Conservation (phyloP, 2,329 filamentous ascomycete species). For the Pseudogymnoascus sp. region DNA sequence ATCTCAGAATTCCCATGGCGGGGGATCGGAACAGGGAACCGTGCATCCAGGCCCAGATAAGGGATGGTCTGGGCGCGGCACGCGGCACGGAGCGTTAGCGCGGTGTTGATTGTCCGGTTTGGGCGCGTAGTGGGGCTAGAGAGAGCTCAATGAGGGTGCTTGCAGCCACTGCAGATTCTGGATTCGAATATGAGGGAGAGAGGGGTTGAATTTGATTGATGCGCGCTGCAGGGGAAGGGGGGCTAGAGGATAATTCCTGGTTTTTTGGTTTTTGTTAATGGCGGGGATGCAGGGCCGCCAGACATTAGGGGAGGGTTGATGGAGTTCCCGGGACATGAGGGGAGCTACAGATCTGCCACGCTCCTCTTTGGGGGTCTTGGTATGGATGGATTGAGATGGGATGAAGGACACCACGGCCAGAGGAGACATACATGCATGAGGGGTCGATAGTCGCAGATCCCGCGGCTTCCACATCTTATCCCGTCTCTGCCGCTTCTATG, state of each 20-base stretch:
- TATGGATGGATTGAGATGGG: not conserved
- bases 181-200: not conserved
- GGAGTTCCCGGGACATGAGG: not conserved
- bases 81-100: not conserved
- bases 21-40: slow-evolving; percentile 7
- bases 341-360: not conserved
- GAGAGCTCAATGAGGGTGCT: not conserved
- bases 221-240: slow-evolving; percentile 1
- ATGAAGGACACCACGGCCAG: not conserved
- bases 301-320: too few relatives aligned
- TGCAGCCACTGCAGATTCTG: not conserved
- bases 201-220: slow-evolving; percentile 3
- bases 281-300: not conserved
- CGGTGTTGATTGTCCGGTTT: not conserved
- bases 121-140: not conserved
- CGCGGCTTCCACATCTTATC: slow-evolving; percentile 3
- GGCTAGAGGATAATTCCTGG: not conserved
- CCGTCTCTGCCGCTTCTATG: not conserved
- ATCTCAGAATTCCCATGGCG: not conserved
- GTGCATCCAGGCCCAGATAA: not conserved
- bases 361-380: not conserved
- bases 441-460: slow-evolving; percentile 1
- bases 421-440: not conserved
- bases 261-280: not conserved
- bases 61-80: slow-evolving; percentile 1